Conservation (phyloP, 257 asterid species). For the Cynanchum wilfordii region DNA sequence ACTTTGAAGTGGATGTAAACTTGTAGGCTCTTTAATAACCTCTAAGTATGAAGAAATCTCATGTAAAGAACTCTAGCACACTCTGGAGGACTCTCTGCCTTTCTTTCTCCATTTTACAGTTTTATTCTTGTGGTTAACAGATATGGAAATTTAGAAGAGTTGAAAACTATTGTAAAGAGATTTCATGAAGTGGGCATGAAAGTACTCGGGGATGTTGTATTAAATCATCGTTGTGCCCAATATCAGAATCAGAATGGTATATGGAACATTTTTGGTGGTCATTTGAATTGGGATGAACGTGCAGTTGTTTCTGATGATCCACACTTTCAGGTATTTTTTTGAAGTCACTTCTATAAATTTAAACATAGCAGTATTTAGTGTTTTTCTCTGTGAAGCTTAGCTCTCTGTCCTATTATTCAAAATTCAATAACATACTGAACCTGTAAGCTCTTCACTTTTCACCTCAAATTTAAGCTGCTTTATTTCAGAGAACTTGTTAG, state of each 20-base stretch:
- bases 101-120: background rate
- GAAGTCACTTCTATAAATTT: background rate
- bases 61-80: background rate
- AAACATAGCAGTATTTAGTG: background rate
- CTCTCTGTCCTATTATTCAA: slow-evolving; percentile 1
- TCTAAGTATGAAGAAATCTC: background rate
- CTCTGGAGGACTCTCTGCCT: background rate
- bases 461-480: background rate
- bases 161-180: slow-evolving; percentile 62
- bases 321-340: slow-evolving; percentile 75
- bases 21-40: background rate
- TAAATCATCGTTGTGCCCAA: slow-evolving; percentile 93
- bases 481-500: background rate
- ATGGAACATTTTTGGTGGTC: slow-evolving; percentile 97
- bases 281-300: slow-evolving; percentile 91
- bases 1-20: background rate
- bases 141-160: slow-evolving; percentile 74
- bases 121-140: slow-evolving; percentile 32
- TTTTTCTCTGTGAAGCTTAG: background rate
- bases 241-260: slow-evolving; percentile 68
- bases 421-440: background rate
- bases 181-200: slow-evolving; percentile 68
- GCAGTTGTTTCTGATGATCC: slow-evolving; percentile 98
- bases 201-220: slow-evolving; percentile 90
- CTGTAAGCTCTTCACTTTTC: background rate